These are phyloP conservation scores for Rhizopus sp. DNA, from an alignment of 371 early-diverging fungal species.

Conservation along the genomic window DNA sequence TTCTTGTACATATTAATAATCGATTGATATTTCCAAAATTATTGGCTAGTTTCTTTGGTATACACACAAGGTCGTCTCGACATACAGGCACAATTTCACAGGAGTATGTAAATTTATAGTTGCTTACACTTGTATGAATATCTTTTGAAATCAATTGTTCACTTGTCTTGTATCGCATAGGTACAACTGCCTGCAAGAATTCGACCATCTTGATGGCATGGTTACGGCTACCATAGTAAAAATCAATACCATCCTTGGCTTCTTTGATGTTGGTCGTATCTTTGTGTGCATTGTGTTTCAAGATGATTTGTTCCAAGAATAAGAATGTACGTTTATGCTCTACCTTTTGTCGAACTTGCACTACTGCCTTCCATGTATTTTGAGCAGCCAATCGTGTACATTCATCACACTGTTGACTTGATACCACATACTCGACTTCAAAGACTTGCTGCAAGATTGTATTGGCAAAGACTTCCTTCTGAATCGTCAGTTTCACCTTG, in stretches of 20 bases:
- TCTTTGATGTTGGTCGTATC: conserved; percentile 99
- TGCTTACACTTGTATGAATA: conserved; percentile 90
- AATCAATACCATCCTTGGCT: conserved; percentile 98
- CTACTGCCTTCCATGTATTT: conserved; percentile 98
- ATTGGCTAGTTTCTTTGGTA: conserved; percentile 86
- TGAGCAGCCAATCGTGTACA: conserved; percentile 98
- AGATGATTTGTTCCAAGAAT: conserved; percentile 97
- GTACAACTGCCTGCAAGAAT: conserved; percentile 89
- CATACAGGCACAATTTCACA: conserved; percentile 97
- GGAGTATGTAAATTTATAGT: conserved; percentile 92
- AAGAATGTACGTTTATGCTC: conserved; percentile 98
- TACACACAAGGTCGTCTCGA: conserved; percentile 95
- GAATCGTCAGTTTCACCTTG: conserved; percentile 96
- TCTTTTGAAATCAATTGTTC: conserved; percentile 98
- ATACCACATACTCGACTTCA: conserved; percentile 94
- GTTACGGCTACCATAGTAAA: conserved; percentile 90
- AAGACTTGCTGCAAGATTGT: conserved; percentile 96
- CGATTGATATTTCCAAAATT: conserved; percentile 84
- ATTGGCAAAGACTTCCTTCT: conserved; percentile 95
- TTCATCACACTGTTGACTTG: conserved; percentile 95
- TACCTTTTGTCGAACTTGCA: conserved; percentile 99
- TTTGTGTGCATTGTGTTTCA: conserved; percentile 96
- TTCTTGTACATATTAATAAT: conserved; percentile 80
- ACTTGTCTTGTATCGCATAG: conserved; percentile 85
- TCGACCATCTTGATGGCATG: conserved; percentile 97